These are phyloP conservation scores for Penicillium goetzii DNA, from an alignment of 495 filamentous ascomycete genomes.

Conservation along the genomic window DNA sequence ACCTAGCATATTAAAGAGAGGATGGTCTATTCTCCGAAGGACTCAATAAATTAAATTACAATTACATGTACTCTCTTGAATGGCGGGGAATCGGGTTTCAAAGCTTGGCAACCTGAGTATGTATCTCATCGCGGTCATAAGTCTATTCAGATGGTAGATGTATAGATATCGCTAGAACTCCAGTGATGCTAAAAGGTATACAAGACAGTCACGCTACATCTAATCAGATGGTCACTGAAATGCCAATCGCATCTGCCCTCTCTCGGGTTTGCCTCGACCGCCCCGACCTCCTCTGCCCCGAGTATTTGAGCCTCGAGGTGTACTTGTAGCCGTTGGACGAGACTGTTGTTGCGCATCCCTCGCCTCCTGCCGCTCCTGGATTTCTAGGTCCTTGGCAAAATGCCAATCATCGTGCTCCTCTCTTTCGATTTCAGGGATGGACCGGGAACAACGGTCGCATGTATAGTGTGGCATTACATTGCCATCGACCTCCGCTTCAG, in stretches of 20 bases:
- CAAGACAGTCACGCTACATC: background rate
- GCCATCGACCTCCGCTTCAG: background rate
- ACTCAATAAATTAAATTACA: too few species aligned
- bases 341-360: slow-evolving; percentile 29
- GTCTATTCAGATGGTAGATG: background rate
- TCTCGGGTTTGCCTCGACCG: slow-evolving; percentile 62
- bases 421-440: slow-evolving; percentile 57
- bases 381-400: slow-evolving; percentile 84
- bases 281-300: slow-evolving; percentile 39
- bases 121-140: background rate
- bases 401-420: slow-evolving; percentile 94
- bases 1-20: too few species aligned
- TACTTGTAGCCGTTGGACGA: slow-evolving; percentile 22
- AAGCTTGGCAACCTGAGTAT: too few species aligned
- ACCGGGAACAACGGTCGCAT: slow-evolving; percentile 69
- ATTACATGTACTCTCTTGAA: too few species aligned
- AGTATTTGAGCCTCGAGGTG: slow-evolving; percentile 30
- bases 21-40: too few species aligned
- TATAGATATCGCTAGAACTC: background rate
- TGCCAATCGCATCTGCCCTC: slow-evolving; percentile 72
- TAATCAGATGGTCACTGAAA: slow-evolving; percentile 44
- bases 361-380: slow-evolving; percentile 54
- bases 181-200: background rate
- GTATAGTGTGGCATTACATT: slow-evolving; percentile 23
- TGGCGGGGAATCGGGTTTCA: too few species aligned